phyloP scores from a whole-genome alignment of 495 filamentous ascomycete genomes.

The Lichenothelia convexa region DNA sequence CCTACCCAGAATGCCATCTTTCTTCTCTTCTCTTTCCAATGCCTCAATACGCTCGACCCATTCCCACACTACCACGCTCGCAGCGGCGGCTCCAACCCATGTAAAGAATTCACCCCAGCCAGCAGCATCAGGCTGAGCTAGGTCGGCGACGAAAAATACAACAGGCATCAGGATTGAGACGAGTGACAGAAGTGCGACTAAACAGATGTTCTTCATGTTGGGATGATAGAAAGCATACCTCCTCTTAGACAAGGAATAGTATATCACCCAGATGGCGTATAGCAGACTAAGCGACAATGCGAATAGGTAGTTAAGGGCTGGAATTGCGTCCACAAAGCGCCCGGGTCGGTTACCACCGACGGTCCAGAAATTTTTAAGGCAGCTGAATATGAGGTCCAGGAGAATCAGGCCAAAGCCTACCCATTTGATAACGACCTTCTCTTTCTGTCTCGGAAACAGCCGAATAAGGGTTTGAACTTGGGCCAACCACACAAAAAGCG shows the following conservation, averaged over 20 bases:
- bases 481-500: conserved; percentile 90
- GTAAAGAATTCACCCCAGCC: conserved; percentile 96
- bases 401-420: conserved; percentile 83
- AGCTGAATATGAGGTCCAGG: conserved; percentile 73
- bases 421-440: conserved; percentile 98
- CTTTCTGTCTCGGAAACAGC: conserved; percentile 86
- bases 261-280: conserved; percentile 91
- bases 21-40: conserved; percentile 84
- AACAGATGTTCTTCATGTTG: conserved; percentile 76
- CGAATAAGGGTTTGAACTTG: conserved; percentile 94
- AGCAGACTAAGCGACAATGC: conserved; percentile 73
- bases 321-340: conserved; percentile 71
- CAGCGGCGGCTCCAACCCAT: conserved; percentile 92
- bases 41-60: conserved; percentile 99
- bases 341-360: conserved; percentile 40
- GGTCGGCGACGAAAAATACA: conserved; percentile 90
- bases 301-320: conserved; percentile 86
- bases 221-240: conserved; percentile 85
- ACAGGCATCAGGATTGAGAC: conserved; percentile 71
- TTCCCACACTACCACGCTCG: conserved; percentile 96
- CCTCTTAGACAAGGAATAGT: conserved; percentile 83
- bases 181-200: conserved; percentile 67
- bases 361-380: conserved; percentile 64
- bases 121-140: conserved; percentile 67
- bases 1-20: conserved; percentile 82